Conservation (phyloP, 2,329 filamentous ascomycete genomes). For the Pseudohalonectria lignicola region DNA sequence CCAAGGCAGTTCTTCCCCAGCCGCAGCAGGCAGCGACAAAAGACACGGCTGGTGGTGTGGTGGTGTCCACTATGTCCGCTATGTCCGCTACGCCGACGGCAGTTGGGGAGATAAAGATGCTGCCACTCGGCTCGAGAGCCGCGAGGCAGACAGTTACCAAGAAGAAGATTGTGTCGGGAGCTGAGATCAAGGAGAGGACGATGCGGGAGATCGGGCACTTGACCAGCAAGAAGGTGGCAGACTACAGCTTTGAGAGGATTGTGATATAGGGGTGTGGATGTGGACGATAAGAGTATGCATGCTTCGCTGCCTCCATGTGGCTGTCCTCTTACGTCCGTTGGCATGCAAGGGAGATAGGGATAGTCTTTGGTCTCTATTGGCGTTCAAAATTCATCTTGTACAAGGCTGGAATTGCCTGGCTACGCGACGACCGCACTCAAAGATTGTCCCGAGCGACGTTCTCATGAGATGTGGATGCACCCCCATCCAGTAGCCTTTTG, state of each 20-base stretch:
- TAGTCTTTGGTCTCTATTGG: no score
- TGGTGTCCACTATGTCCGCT: no score
- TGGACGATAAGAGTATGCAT: no score
- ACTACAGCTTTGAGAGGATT: constrained; percentile 76
- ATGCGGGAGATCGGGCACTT: constrained; percentile 65
- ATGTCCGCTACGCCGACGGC: constrained; percentile 28
- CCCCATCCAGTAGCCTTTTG: no score
- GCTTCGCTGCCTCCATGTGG: constrained; percentile 4
- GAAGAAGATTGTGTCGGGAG: constrained; percentile 53
- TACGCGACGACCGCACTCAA: no score
- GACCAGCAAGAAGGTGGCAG: constrained; percentile 67
- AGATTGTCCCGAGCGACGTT: no score
- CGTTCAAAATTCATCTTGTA: no score
- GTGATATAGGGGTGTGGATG: constrained; percentile 36
- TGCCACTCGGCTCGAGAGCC: constrained; percentile 68
- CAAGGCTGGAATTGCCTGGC: no score
- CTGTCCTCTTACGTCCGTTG: no score
- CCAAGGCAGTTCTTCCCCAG: not conserved
- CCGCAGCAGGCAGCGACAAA: constrained; percentile 4
- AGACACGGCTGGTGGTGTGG: constrained; percentile 9
- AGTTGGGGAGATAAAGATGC: constrained; percentile 33
- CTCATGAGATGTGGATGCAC: no score
- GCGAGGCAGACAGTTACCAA: constrained; percentile 32
- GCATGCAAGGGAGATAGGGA: no score
- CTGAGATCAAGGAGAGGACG: constrained; percentile 59